Evolutionary conservation across 1,284 basidiomycete genomes (phyloP).

Genomic region (Naganishia sp.): DNA sequence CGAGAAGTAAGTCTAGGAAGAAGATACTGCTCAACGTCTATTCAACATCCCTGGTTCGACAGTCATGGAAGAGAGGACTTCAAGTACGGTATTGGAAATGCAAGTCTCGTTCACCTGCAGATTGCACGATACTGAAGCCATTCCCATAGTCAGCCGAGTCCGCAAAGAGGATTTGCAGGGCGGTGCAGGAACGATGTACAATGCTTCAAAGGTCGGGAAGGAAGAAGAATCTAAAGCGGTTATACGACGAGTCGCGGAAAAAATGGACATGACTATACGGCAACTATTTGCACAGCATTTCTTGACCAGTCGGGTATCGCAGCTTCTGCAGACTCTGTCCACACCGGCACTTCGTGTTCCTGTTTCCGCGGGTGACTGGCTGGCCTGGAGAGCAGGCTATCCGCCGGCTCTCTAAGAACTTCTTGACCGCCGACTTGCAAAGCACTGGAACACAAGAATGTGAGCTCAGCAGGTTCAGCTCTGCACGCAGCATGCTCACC

Average conservation of each 20-base stretch:
- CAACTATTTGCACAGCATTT: background rate
- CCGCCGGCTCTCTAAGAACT: conserved; percentile 78
- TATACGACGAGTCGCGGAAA: conserved; percentile 33
- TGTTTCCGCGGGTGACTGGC: background rate
- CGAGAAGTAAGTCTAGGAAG: no score
- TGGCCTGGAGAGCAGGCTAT: conserved; percentile 45
- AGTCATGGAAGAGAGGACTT: no score
- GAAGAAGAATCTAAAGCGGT: background rate
- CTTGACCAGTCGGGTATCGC: conserved; percentile 22
- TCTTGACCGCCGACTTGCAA: conserved; percentile 82
- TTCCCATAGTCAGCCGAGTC: no score
- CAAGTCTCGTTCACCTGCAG: no score
- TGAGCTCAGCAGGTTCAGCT: conserved; percentile 9
- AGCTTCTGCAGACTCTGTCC: conserved; percentile 33
- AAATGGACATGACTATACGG: conserved; percentile 39
- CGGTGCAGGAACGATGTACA: no score
- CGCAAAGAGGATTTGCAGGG: no score
- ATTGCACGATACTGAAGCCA: no score
- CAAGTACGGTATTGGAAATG: no score
- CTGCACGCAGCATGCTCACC: conserved; percentile 59
- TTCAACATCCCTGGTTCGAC: no score
- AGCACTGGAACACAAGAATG: conserved; percentile 54
- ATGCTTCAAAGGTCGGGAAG: no score
- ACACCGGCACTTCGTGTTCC: conserved; percentile 4
- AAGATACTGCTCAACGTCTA: no score